These are phyloP conservation scores for Pseudozyma hubeiensis DNA, from an alignment of 1,284 basidiomycete species.

Conservation along the genomic window DNA sequence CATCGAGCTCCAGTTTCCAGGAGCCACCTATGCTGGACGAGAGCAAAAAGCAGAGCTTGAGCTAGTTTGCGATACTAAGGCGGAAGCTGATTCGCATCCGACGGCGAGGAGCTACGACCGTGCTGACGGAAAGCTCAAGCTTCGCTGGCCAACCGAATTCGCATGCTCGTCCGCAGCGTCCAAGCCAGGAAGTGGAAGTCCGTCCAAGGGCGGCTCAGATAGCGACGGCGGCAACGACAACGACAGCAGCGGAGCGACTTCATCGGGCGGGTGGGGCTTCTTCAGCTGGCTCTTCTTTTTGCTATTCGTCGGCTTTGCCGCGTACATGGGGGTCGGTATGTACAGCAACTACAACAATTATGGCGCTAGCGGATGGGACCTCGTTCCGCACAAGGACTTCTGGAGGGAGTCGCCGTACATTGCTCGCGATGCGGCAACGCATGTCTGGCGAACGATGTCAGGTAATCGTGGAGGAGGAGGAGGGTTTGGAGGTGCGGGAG, in stretches of 20 bases:
- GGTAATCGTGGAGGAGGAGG: conserved; percentile 34
- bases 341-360: conserved; percentile 63
- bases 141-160: conserved; percentile 51
- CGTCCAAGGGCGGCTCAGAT: conserved; percentile 26
- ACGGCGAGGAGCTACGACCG: conserved; percentile 45
- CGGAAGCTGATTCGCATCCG: conserved; percentile 37
- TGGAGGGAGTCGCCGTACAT: conserved; percentile 61
- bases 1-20: conserved; percentile 41
- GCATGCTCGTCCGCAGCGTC: conserved; percentile 37
- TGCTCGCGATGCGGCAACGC: conserved; percentile 45
- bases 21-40: conserved; percentile 36
- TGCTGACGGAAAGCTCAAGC: conserved; percentile 41
- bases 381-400: conserved; percentile 60
- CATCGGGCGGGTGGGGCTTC: conserved; percentile 44
- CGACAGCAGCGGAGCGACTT: conserved; percentile 8
- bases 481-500: conserved; percentile 37
- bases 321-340: conserved; percentile 54
- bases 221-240: conserved; percentile 9
- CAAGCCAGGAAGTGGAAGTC: conserved; percentile 25
- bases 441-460: conserved; percentile 41
- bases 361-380: conserved; percentile 62
- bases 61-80: conserved; percentile 49
- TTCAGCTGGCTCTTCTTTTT: conserved; percentile 53
- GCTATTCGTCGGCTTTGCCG: conserved; percentile 26
- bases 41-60: conserved; percentile 47